Conservation (phyloP, 1,284 basidiomycete genomes). For the Lentinus polychrous region DNA sequence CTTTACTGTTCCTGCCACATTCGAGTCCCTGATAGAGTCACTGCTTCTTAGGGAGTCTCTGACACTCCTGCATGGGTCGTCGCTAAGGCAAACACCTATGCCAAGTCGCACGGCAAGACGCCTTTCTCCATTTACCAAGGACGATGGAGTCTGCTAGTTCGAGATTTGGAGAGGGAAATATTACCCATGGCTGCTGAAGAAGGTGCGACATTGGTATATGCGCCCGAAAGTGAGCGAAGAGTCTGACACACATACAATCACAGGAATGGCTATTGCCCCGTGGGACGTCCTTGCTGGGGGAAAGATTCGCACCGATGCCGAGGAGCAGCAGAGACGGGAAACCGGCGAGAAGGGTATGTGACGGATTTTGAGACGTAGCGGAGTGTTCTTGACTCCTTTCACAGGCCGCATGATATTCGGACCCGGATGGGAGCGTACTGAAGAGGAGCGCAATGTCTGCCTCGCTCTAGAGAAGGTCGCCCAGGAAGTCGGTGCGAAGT, state of each 20-base stretch:
- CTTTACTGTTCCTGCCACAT: constrained; percentile 35
- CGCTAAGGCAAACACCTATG: constrained; percentile 10
- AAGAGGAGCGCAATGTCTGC: constrained; percentile 31
- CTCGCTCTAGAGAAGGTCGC: constrained; percentile 38
- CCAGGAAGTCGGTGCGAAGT: constrained; percentile 30
- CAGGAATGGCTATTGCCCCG: constrained; percentile 31
- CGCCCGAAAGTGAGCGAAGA: no score
- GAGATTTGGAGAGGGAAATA: constrained; percentile 43
- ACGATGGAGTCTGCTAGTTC: constrained; percentile 34
- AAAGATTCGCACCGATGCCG: constrained; percentile 38
- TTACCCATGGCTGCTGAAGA: constrained; percentile 32
- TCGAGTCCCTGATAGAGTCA: not conserved
- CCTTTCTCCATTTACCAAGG: constrained; percentile 46
- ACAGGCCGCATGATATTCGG: constrained; percentile 19
- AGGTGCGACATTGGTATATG: no score
- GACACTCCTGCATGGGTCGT: constrained; percentile 15
- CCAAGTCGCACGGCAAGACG: constrained; percentile 31
- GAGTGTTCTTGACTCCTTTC: not conserved
- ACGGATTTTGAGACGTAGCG: not conserved
- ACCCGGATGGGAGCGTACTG: constrained; percentile 32
- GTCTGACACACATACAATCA: no score
- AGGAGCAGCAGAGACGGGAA: constrained; percentile 32
- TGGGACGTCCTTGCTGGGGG: constrained; percentile 44
- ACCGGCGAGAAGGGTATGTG: constrained; percentile 32
- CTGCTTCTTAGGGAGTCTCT: constrained; percentile 10